Conservation (phyloP, 306 rosid species). For the Vigna radiata region DNA sequence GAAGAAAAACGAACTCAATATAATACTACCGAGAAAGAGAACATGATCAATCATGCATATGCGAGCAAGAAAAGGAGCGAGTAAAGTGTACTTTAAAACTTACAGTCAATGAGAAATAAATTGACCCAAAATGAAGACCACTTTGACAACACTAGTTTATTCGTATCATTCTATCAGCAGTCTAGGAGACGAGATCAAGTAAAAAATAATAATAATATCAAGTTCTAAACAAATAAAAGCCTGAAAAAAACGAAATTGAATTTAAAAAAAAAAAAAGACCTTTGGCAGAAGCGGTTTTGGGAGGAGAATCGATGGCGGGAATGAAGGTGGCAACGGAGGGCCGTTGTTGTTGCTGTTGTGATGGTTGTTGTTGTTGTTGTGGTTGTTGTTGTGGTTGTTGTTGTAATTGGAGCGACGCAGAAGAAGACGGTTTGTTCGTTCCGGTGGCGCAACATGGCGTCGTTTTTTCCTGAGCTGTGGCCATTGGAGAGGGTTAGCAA, state of each 20-base stretch:
- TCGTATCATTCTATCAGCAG: neutral
- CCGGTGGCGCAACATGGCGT: constrained; percentile 61
- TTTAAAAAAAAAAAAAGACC: constrained; percentile 47
- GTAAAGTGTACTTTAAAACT: constrained; percentile 8
- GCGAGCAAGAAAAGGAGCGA: neutral
- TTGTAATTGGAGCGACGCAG: constrained; percentile 15
- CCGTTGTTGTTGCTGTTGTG: constrained; percentile 8
- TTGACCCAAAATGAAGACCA: neutral
- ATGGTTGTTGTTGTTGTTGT: constrained; percentile 13
- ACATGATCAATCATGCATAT: neutral
- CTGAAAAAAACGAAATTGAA: neutral
- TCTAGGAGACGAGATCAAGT: neutral
- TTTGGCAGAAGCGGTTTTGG: constrained; percentile 64
- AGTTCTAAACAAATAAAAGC: neutral
- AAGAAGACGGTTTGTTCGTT: constrained; percentile 39
- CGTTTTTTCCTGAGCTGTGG: constrained; percentile 88
- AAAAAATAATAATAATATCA: neutral
- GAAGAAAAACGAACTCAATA: constrained; percentile 40
- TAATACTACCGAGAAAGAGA: neutral
- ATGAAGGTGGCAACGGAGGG: constrained; percentile 54
- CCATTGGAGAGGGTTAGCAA: constrained; percentile 85
- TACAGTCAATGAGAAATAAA: constrained; percentile 25
- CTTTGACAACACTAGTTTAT: constrained; percentile 32
- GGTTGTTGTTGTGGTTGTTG: neutral
- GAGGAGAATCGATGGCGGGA: constrained; percentile 58